Conservation (phyloP, 1,139 yeast species). For the Nadsonia commutata region DNA sequence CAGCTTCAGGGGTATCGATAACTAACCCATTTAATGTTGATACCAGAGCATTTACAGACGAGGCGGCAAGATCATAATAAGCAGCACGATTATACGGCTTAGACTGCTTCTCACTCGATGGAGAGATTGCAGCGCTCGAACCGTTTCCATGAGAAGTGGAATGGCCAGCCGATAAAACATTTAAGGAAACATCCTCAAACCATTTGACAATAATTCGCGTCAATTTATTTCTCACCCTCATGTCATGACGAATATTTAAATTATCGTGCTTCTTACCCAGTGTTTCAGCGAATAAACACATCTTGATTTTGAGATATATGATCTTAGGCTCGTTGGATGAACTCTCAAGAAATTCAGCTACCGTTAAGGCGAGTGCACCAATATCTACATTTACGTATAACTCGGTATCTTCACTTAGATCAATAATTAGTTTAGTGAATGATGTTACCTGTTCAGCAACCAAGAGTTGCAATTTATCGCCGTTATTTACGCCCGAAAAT, state of each 20-base stretch:
- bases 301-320: constrained; percentile 38
- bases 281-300: constrained; percentile 40
- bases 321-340: constrained; percentile 28
- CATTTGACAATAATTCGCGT: constrained; percentile 50
- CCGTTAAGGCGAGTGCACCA: constrained; percentile 24
- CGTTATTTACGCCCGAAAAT: constrained; percentile 1
- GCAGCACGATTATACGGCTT: constrained; percentile 3
- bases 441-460: constrained; percentile 29
- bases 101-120: constrained; percentile 4
- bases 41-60: constrained; percentile 6
- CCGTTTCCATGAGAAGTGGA: constrained; percentile 1
- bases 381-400: constrained; percentile 30
- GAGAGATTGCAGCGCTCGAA: background rate
- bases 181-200: constrained; percentile 29
- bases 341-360: constrained; percentile 25
- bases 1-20: constrained; percentile 18
- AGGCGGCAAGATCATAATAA: constrained; percentile 3
- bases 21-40: constrained; percentile 6
- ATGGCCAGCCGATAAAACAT: background rate
- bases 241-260: constrained; percentile 35
- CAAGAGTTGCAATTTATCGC: constrained; percentile 18
- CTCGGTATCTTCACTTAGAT: constrained; percentile 25
- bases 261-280: constrained; percentile 31
- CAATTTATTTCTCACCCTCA: constrained; percentile 41
- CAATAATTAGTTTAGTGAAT: constrained; percentile 28